Evolutionary conservation across 2,329 filamentous ascomycete species (phyloP).

Genomic region (Anisogramma anomala): DNA sequence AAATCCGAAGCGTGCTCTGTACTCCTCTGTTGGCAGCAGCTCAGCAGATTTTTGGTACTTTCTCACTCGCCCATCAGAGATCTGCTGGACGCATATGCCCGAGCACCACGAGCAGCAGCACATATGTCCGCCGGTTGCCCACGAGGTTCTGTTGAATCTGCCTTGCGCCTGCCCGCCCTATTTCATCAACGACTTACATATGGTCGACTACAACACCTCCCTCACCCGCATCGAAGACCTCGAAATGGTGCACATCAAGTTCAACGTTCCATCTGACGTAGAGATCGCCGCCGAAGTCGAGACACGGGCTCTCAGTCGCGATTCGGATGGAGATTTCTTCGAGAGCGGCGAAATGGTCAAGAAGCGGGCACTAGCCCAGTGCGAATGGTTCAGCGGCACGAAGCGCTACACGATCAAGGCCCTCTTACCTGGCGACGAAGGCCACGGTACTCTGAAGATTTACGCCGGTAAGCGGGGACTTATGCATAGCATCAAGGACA

Average conservation of each 20-base stretch:
- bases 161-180: conserved; percentile 79
- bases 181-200: conserved; percentile 69
- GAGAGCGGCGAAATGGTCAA: conserved; percentile 79
- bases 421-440: conserved; percentile 81
- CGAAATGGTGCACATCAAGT: conserved; percentile 82
- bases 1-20: conserved; percentile 66
- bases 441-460: conserved; percentile 74
- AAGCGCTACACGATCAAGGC: conserved; percentile 94
- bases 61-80: conserved; percentile 73
- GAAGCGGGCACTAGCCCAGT: conserved; percentile 81
- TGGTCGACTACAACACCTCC: conserved; percentile 86
- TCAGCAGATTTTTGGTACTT: conserved; percentile 87
- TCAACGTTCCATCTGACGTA: conserved; percentile 78
- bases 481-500: conserved; percentile 96
- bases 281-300: conserved; percentile 91
- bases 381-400: conserved; percentile 75
- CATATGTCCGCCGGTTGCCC: conserved; percentile 75
- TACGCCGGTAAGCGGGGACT: conserved; percentile 90
- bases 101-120: conserved; percentile 83
- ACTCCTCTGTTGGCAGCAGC: conserved; percentile 59
- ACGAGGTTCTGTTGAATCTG: conserved; percentile 75
- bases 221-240: conserved; percentile 76
- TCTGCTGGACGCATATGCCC: conserved; percentile 93
- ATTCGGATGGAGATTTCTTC: conserved; percentile 83
- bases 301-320: conserved; percentile 65